phyloP scores from a whole-genome alignment of 495 filamentous ascomycete species.

The Podospora bellae-mahoneyi region DNA sequence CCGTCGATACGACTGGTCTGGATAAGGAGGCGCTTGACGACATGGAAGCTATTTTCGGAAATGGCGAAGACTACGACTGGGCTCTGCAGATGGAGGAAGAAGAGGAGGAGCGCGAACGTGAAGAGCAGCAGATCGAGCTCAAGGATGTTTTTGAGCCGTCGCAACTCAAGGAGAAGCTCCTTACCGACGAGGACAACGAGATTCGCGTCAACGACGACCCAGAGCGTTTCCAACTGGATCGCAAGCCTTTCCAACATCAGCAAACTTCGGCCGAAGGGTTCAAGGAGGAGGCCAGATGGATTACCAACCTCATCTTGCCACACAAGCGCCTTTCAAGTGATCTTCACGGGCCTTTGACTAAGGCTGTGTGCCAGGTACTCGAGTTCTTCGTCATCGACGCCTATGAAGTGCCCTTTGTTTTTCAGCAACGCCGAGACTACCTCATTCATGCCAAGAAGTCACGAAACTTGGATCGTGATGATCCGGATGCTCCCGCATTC shows the following conservation, averaged over 20 bases:
- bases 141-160: slow-evolving; percentile 98
- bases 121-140: slow-evolving; percentile 69
- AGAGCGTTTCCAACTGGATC: slow-evolving; percentile 88
- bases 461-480: slow-evolving; percentile 53
- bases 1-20: slow-evolving; percentile 66
- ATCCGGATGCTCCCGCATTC: slow-evolving; percentile 64
- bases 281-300: slow-evolving; percentile 87
- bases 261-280: slow-evolving; percentile 74
- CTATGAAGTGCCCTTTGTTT: slow-evolving; percentile 93
- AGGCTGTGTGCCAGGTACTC: slow-evolving; percentile 85
- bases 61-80: slow-evolving; percentile 92
- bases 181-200: slow-evolving; percentile 90
- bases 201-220: slow-evolving; percentile 86
- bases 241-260: slow-evolving; percentile 78
- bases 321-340: slow-evolving; percentile 69
- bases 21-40: slow-evolving; percentile 90
- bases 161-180: slow-evolving; percentile 84
- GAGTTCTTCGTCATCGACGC: slow-evolving; percentile 91
- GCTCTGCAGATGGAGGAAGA: slow-evolving; percentile 83
- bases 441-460: slow-evolving; percentile 87
- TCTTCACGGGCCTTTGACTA: slow-evolving; percentile 76
- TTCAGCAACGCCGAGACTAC: slow-evolving; percentile 97
- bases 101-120: slow-evolving; percentile 65
- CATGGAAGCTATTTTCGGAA: slow-evolving; percentile 92
- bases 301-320: slow-evolving; percentile 79